Base-by-base conservation (phyloP, 352 stramenopile genomes). In the Blastocystis sp. region DNA sequence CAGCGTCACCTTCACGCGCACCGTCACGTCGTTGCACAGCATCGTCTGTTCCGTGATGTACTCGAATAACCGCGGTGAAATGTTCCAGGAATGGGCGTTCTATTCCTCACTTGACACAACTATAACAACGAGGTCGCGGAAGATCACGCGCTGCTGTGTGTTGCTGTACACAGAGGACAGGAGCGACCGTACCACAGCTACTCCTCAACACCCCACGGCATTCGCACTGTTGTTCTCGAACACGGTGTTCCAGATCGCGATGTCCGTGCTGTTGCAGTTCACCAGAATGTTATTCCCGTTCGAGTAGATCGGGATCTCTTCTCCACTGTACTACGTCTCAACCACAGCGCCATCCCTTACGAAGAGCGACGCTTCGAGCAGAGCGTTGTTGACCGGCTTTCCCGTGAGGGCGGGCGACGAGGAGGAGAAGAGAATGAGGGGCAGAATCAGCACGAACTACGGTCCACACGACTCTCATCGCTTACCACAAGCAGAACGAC, bases 371-470 rank as follows among this genome's bases (percentile, higher is more conserved):
- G 74, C 74, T 26, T 51, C 16, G 21, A 89, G 26, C 3, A 35
- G 4, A 16, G 59, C 79, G 9, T 89, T 63, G 10, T 29, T 78
- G 21, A 89, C 62, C 9, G 35, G 55, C 10, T 89, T 89, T 19
- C 10, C 26, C 19, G 45, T 89, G 10, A 89, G 31, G n/a, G 61
- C 79, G 26, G 67, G 63, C 12, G 79, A 89, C 3, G 62, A 35
- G 21, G 79, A 89, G 24, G 79, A 89, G 62, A 89, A 89, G 24
- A 89, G 67, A 37, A 89, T 74, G 3, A 89, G 50, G 0, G 79
- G 79, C 19, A 89, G 51, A 66, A 89, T 80, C 37, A 89, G 62
- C 24, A 89, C 29, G 59, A 89, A 89, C 50, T 67, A 67, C 50
- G 37, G 69, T 16, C 6, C n/a, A 80, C 1, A 13, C 3, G 9